Percentiles rank a stretch among this genome's conserved stretches.
Conservation (phyloP, 441 rosid species). For the Pelargonium myrrhifolium region DNA sequence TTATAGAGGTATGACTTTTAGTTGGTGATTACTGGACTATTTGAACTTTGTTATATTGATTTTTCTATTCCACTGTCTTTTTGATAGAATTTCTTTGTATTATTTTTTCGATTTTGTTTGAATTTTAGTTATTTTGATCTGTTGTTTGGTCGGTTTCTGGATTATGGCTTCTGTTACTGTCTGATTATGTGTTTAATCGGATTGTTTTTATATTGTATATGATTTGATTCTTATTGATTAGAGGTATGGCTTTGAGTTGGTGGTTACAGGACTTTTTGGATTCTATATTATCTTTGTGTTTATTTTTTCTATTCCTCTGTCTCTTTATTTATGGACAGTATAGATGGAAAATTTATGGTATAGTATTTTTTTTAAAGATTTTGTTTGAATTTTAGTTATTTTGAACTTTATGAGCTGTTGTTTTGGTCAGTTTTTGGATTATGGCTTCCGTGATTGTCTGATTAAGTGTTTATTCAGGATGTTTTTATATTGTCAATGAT, state of each 20-base stretch:
- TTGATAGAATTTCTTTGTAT: no score
- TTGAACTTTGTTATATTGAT: not conserved
- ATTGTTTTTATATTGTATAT: not conserved
- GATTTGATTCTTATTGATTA: no score
- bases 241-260: not conserved
- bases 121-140: not conserved
- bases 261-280: not conserved
- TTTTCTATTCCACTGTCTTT: not conserved
- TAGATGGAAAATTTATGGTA: not conserved
- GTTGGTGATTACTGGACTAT: not conserved
- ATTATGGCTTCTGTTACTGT: not conserved
- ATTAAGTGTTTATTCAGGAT: not conserved
- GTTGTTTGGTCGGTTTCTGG: not conserved
- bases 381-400: not conserved
- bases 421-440: not conserved
- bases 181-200: not conserved
- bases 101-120: not conserved
- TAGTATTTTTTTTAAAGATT: not conserved
- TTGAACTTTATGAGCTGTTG: no score
- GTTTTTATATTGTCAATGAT: no score
- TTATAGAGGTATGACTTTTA: no score
- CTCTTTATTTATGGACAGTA: not conserved
- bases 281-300: not conserved
- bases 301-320: not conserved
- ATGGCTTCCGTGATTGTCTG: not conserved